Conservation (phyloP, 306 rosid genomes). For the Echinosophora koreensis region DNA sequence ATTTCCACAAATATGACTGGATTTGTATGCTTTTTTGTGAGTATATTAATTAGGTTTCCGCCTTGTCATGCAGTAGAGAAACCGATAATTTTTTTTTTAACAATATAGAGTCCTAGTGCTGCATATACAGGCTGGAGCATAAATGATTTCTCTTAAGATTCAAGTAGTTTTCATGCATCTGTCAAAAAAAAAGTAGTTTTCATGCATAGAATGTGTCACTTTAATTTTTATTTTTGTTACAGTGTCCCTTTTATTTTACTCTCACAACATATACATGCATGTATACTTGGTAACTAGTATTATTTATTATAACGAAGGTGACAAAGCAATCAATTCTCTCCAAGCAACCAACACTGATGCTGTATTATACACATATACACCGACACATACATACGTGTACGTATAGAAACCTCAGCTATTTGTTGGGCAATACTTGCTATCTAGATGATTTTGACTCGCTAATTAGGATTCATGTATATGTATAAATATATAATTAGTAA, state of each 20-base stretch:
- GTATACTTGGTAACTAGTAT: slow-evolving; percentile 28
- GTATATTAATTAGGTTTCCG: neutral
- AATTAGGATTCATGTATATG: slow-evolving; percentile 31
- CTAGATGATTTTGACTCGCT: slow-evolving; percentile 49
- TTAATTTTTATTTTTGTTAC: neutral
- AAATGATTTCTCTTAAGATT: slow-evolving; percentile 10
- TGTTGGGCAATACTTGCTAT: slow-evolving; percentile 46
- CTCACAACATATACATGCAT: neutral
- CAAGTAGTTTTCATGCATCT: neutral
- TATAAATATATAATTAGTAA: slow-evolving; percentile 24
- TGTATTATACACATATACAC: neutral
- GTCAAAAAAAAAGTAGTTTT: neutral
- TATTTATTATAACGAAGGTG: slow-evolving; percentile 47
- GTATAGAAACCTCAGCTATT: slow-evolving; percentile 34
- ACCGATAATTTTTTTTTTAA: neutral
- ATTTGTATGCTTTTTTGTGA: neutral
- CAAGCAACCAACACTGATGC: slow-evolving; percentile 50
- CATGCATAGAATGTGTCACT: slow-evolving; percentile 29
- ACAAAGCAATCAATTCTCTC: slow-evolving; percentile 48
- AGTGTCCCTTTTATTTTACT: slow-evolving; percentile 36
- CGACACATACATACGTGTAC: slow-evolving; percentile 25
- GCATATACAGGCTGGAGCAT: neutral
- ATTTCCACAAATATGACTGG: neutral
- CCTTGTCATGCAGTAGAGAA: neutral
- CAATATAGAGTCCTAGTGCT: slow-evolving; percentile 17